A percentile compares a stretch with the other conserved stretches of the same genome.
phyloP scores from a whole-genome alignment of 108 stramenopile species.

The Fragilaria crotonensis region DNA sequence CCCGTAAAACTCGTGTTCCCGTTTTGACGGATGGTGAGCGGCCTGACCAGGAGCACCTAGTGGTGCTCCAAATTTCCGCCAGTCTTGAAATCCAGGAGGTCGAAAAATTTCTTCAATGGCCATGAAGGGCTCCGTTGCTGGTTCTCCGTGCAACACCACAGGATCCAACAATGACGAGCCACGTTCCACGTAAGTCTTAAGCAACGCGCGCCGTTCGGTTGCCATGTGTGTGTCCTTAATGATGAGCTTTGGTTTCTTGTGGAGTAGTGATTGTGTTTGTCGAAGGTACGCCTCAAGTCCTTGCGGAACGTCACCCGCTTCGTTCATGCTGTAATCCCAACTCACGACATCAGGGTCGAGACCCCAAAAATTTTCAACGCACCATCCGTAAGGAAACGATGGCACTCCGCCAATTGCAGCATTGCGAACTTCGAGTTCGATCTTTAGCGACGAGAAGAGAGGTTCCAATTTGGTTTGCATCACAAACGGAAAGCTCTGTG shows the following conservation, averaged over 20 bases:
- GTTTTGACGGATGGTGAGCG: slow-evolving; percentile 77
- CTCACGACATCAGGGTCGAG: slow-evolving; percentile 55
- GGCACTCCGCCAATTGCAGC: slow-evolving; percentile 85
- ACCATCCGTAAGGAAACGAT: slow-evolving; percentile 85
- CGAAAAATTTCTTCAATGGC: slow-evolving; percentile 16
- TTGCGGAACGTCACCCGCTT: slow-evolving; percentile 32
- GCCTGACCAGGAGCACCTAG: slow-evolving; percentile 56
- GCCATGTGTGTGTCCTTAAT: slow-evolving; percentile 51
- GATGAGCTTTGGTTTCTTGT: slow-evolving; percentile 64
- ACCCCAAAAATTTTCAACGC: slow-evolving; percentile 69
- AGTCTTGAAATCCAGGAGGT: slow-evolving; percentile 65
- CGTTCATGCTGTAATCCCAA: slow-evolving; percentile 90
- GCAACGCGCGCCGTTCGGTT: slow-evolving; percentile 19
- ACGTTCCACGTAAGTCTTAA: slow-evolving; percentile 48
- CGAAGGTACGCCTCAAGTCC: slow-evolving; percentile 73
- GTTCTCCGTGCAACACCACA: slow-evolving; percentile 31
- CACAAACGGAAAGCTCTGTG: slow-evolving; percentile 72
- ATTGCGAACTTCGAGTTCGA: slow-evolving; percentile 58
- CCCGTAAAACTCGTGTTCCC: slow-evolving; percentile 75
- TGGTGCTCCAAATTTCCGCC: slow-evolving; percentile 85
- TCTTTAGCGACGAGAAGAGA: slow-evolving; percentile 25
- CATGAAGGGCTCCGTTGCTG: slow-evolving; percentile 14
- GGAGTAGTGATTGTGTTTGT: slow-evolving; percentile 31
- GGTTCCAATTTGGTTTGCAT: slow-evolving; percentile 43
- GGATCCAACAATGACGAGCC: slow-evolving; percentile 22